Evolutionary conservation across 1,139 yeast species (phyloP).

Genomic region (Yamadazyma dushanensis): DNA sequence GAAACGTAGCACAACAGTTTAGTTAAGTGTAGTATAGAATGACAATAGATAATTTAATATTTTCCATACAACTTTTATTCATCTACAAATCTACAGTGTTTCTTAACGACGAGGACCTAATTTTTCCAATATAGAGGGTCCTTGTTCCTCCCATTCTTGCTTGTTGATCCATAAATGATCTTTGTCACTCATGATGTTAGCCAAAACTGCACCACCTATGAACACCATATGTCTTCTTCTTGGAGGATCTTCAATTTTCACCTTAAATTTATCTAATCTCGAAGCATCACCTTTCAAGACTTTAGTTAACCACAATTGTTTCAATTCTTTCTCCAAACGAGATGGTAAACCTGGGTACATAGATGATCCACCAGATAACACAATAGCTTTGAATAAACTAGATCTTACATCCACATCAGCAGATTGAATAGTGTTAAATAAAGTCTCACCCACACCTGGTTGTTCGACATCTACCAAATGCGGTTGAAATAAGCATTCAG

Average conservation of each 20-base stretch:
- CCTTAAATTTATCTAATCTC: slow-evolving; percentile 87
- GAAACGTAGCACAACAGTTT: too few species aligned
- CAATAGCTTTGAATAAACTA: slow-evolving; percentile 87
- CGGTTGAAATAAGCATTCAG: slow-evolving; percentile 97
- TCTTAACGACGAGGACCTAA: slow-evolving; percentile 63
- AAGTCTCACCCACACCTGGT: slow-evolving; percentile 92
- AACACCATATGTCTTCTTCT: slow-evolving; percentile 99
- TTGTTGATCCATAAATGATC: slow-evolving; percentile 97
- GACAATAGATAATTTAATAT: not conserved
- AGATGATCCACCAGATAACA: slow-evolving; percentile 94
- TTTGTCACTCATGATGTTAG: slow-evolving; percentile 96
- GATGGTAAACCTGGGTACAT: slow-evolving; percentile 99
- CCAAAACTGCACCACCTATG: slow-evolving; percentile 97
- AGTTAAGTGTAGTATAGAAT: not conserved
- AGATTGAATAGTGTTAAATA: slow-evolving; percentile 88
- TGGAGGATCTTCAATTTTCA: slow-evolving; percentile 97
- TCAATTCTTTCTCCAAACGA: slow-evolving; percentile 90
- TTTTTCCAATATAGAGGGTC: slow-evolving; percentile 78
- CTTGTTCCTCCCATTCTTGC: slow-evolving; percentile 98
- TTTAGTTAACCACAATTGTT: slow-evolving; percentile 91
- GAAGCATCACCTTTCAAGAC: slow-evolving; percentile 87
- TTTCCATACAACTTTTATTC: not conserved
- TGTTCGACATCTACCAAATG: slow-evolving; percentile 95
- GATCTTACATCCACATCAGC: slow-evolving; percentile 95
- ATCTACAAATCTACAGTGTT: not conserved